A percentile compares a stretch with the other conserved stretches of the same genome.
These are phyloP conservation scores for Emergomyces africanus DNA, from an alignment of 2,329 filamentous ascomycete species.

Conservation along the genomic window DNA sequence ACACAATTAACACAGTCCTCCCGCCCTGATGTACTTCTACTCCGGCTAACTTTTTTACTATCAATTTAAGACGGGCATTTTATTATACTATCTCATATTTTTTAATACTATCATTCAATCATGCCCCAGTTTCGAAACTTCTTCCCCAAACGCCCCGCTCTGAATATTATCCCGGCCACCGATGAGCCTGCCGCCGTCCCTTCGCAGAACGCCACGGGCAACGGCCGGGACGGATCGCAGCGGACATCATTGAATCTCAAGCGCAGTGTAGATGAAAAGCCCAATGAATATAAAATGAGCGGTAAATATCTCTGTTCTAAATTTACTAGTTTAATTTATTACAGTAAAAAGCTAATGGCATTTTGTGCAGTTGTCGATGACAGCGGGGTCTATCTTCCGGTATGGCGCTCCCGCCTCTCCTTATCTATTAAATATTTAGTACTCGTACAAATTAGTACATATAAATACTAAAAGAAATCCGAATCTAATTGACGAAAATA, in stretches of 20 bases:
- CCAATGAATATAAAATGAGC: slow-evolving; percentile 66
- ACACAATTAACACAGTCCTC: background rate
- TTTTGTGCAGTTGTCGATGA: slow-evolving; percentile 70
- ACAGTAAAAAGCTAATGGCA: slow-evolving; percentile 22
- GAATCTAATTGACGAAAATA: background rate
- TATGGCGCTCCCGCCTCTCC: slow-evolving; percentile 33
- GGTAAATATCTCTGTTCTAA: slow-evolving; percentile 37
- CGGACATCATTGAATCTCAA: slow-evolving; percentile 44
- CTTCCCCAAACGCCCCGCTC: slow-evolving; percentile 45
- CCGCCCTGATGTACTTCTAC: background rate
- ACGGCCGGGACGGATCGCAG: slow-evolving; percentile 29
- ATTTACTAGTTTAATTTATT: background rate
- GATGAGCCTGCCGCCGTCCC: slow-evolving; percentile 45
- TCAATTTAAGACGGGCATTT: background rate
- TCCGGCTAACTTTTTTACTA: background rate
- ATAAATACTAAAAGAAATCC: background rate
- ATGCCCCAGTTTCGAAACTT: slow-evolving; percentile 63
- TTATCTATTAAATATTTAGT: no score
- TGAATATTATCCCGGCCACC: slow-evolving; percentile 21
- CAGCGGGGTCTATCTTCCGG: slow-evolving; percentile 86
- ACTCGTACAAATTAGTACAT: no score
- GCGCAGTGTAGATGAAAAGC: slow-evolving; percentile 52
- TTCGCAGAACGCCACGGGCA: slow-evolving; percentile 8
- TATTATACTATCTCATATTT: background rate
- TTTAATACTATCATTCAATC: slow-evolving; percentile 15